Conservation (phyloP, 2,329 filamentous ascomycete genomes). For the Pseudogymnoascus sp. region DNA sequence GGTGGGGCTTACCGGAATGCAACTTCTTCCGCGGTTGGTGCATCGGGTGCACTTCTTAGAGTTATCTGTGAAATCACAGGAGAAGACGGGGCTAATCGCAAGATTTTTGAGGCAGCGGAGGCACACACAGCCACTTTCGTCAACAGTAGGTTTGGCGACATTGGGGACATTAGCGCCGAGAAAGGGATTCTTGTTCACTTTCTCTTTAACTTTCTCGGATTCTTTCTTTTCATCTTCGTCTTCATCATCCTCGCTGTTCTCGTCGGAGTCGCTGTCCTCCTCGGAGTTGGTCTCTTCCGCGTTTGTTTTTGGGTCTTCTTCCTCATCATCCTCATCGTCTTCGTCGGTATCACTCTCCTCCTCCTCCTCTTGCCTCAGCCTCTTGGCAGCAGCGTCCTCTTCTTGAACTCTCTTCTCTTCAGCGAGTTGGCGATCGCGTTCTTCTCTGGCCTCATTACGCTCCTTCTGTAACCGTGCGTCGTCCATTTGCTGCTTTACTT, state of each 20-base stretch:
- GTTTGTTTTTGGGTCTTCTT: no score
- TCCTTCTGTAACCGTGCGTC: background rate
- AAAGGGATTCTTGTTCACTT: background rate
- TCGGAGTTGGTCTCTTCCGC: no score
- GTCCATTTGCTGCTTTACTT: background rate
- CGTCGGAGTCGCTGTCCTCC: no score
- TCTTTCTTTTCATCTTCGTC: background rate
- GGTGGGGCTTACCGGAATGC: background rate
- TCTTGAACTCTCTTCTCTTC: background rate
- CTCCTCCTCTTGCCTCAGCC: background rate
- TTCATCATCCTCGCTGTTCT: background rate
- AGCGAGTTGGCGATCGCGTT: background rate
- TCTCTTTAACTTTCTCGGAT: no score
- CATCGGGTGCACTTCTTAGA: background rate
- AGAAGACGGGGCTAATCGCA: background rate
- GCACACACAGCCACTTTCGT: background rate
- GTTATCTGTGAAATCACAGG: background rate
- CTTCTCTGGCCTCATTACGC: background rate
- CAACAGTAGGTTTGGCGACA: background rate
- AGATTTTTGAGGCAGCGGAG: background rate
- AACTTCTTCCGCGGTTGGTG: background rate
- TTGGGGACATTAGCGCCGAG: background rate
- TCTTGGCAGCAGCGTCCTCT: background rate
- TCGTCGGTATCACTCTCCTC: background rate
- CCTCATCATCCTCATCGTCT: background rate